These are phyloP conservation scores for Alternaria arborescens DNA, from an alignment of 2,329 filamentous ascomycete species.

Conservation along the genomic window DNA sequence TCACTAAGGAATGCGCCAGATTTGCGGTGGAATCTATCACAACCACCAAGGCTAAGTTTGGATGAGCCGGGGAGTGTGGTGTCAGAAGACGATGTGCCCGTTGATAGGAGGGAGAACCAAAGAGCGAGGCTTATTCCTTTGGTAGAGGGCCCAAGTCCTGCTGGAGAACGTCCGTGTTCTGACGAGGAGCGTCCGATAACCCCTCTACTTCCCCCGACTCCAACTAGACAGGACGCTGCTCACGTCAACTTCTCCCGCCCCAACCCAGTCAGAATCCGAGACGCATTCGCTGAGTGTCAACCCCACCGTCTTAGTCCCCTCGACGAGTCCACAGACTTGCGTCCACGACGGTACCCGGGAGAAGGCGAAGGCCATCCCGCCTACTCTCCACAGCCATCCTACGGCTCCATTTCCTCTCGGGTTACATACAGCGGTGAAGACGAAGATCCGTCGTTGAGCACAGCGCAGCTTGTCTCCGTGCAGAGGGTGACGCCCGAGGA, in stretches of 20 bases:
- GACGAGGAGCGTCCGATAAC: not conserved
- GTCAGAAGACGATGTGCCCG: not conserved
- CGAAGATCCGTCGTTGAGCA: not conserved
- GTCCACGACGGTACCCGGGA: not conserved
- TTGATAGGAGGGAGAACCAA: not conserved
- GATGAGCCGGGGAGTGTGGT: not conserved
- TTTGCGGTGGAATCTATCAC: slow-evolving; percentile 5
- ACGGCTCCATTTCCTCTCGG: not conserved
- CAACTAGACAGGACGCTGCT: not conserved
- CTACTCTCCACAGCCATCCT: not conserved
- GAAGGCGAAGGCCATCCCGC: not conserved
- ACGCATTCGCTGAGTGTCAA: not conserved
- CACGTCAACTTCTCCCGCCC: not conserved
- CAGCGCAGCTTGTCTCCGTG: not conserved
- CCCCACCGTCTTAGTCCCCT: slow-evolving; percentile 1
- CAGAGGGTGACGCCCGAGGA: not conserved
- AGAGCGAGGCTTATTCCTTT: not conserved
- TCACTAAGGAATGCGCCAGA: slow-evolving; percentile 4
- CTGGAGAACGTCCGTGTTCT: not conserved
- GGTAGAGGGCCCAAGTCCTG: not conserved
- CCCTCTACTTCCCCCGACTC: not conserved
- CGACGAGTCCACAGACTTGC: not conserved
- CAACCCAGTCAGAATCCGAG: not conserved
- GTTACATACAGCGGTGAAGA: not conserved
- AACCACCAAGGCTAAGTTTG: not conserved